Percentiles rank a stretch among this genome's conserved stretches.
These are phyloP conservation scores for Sindora glabra DNA, from an alignment of 306 rosid genomes.

Conservation along the genomic window DNA sequence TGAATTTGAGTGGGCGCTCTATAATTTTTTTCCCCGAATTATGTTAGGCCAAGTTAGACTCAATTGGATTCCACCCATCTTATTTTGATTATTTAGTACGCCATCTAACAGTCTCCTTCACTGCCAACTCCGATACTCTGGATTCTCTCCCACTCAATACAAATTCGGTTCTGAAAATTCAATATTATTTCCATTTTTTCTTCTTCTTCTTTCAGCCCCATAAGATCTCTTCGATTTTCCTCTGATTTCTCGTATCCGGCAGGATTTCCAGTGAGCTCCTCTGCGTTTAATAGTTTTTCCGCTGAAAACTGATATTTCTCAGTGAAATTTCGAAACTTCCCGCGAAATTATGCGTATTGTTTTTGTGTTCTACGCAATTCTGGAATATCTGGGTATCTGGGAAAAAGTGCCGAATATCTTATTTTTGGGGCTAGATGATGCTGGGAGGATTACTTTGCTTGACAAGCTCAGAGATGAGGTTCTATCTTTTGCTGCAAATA, in stretches of 20 bases:
- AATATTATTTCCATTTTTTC: not conserved
- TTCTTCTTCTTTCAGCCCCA: not conserved
- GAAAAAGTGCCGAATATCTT: constrained; percentile 84
- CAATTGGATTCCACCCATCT: no score
- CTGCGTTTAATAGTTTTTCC: not conserved
- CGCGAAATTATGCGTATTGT: constrained; percentile 44
- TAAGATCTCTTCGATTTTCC: not conserved
- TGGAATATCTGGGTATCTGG: constrained; percentile 66
- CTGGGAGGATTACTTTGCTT: constrained; percentile 85
- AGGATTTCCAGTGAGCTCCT: not conserved
- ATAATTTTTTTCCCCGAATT: no score
- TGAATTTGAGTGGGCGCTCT: no score
- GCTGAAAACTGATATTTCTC: not conserved
- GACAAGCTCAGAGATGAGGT: constrained; percentile 90
- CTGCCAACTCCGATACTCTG: constrained; percentile 30
- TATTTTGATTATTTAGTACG: no score
- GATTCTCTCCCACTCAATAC: no score
- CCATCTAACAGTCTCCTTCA: not conserved
- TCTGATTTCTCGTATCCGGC: not conserved
- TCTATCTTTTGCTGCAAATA: not conserved
- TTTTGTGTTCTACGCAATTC: constrained; percentile 76
- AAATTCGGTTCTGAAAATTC: no score
- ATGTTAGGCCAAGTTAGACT: no score
- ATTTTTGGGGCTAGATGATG: constrained; percentile 78
- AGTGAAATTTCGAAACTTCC: not conserved